Base-by-base conservation (phyloP, 192 early-diverging fungal genomes). In the Coemansia sp. region DNA sequence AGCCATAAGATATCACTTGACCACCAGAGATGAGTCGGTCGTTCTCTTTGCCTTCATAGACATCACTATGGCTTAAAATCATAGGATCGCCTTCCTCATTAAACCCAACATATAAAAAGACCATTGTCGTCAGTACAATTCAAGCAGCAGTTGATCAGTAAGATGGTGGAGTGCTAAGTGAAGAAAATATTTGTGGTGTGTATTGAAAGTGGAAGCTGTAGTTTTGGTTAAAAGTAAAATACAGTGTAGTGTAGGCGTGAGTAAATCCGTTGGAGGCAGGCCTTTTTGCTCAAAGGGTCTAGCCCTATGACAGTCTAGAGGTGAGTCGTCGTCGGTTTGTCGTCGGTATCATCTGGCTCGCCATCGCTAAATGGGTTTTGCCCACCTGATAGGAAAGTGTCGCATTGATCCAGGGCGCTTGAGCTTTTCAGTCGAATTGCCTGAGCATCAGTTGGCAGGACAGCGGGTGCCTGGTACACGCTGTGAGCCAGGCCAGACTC, bases 311-410 rank as follows among this genome's bases (percentile, higher is more conserved):
- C 55, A 20, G n/a, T 9, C 33, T 57, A 28, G 55, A 34, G 28
- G 31, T 8, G 31, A n/a, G 55, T 18, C 35, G 18, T 58, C 37
- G 56, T 18, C 31, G 20, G 28, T 11, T 57, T 34, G 6, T 57
- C 55, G 10, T 34, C 55, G 3, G 14, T 12, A 31, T 33, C 55
- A 34, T 57, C 31, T 20, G 34, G 55, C 55, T 57, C 55, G 31
- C 55, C n/a, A 13, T 57, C 55, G 55, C 55, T 57, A 20, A 57
- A 57, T 9, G 55, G 55, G n/a, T 57, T 57, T 35, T 9, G 55
- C 8, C 55, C 33, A 6, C 28, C n/a, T 6, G 34, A 11, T 3
- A 31, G 33, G 18, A 58, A 58, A 37, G 37, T 18, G 6, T 33
- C 56, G 11, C 35, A 37, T 36, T 58, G 56, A n/a, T 58, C 56